phyloP scores from a whole-genome alignment of 2,329 filamentous ascomycete genomes.

The Laburnicola sp. region DNA sequence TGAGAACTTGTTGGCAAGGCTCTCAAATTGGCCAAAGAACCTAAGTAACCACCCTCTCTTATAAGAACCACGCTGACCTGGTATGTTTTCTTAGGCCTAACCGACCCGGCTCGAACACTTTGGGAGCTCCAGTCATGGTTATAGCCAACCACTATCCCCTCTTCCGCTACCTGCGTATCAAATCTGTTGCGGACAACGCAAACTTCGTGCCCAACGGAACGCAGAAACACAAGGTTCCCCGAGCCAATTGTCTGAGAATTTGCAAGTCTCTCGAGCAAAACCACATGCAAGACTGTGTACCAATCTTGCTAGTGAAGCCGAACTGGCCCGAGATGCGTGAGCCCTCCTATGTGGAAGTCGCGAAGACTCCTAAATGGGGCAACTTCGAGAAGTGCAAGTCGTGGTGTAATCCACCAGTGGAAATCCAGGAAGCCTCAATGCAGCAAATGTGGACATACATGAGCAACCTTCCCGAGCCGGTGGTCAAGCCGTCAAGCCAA shows the following conservation, averaged over 20 bases:
- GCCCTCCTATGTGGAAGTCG: conserved; percentile 23
- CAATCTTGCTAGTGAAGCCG: conserved; percentile 18
- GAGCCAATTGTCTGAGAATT: conserved; percentile 13
- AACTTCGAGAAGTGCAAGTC: conserved; percentile 16
- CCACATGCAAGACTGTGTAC: conserved; percentile 13
- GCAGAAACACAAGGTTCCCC: background rate
- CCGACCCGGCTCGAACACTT: conserved; percentile 10
- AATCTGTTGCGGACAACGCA: conserved; percentile 12
- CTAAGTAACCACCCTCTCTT: too few relatives aligned
- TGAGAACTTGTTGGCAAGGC: too few relatives aligned
- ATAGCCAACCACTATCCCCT: conserved; percentile 15
- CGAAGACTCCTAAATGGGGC: background rate
- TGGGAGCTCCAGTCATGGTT: conserved; percentile 22
- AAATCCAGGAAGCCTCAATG: background rate
- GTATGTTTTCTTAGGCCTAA: conserved; percentile 5
- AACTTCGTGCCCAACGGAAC: conserved; percentile 11
- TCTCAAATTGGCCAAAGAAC: too few relatives aligned
- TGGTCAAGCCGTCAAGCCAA: background rate
- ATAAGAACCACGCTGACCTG: background rate
- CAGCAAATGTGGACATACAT: background rate
- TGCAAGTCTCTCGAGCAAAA: conserved; percentile 1
- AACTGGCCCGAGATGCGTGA: conserved; percentile 19
- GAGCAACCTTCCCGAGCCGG: background rate
- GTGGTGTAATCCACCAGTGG: conserved; percentile 21
- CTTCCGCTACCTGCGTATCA: conserved; percentile 21